phyloP scores from a whole-genome alignment of 495 filamentous ascomycete genomes.

The Aspergillus campestris region DNA sequence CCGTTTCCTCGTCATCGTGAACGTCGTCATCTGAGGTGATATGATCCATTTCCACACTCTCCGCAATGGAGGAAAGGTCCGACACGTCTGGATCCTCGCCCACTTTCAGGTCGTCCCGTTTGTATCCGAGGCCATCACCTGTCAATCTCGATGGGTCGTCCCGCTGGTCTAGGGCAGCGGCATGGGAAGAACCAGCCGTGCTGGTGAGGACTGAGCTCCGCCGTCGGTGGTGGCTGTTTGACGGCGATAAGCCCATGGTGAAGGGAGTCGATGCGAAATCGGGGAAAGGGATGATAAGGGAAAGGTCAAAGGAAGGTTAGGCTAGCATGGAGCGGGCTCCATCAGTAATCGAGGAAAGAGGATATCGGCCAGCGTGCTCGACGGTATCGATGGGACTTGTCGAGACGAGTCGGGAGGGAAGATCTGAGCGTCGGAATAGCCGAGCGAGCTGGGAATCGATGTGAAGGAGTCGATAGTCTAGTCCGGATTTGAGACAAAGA shows the following conservation, averaged over 20 bases:
- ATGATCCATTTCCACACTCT: constrained; percentile 50
- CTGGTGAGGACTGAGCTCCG: constrained; percentile 50
- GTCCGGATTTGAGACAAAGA: neutral
- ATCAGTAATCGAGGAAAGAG: constrained; percentile 8
- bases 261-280: neutral
- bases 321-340: constrained; percentile 12
- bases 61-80: constrained; percentile 40
- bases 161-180: constrained; percentile 36
- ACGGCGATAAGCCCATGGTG: constrained; percentile 25
- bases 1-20: constrained; percentile 87
- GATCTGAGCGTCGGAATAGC: too few relatives aligned
- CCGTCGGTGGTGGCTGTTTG: constrained; percentile 46
- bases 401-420: too few relatives aligned
- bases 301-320: neutral
- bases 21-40: constrained; percentile 59
- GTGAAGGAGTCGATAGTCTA: too few relatives aligned
- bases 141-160: constrained; percentile 27
- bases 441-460: too few relatives aligned
- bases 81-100: constrained; percentile 37
- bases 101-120: constrained; percentile 30
- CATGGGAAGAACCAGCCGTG: constrained; percentile 28
- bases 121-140: constrained; percentile 24
- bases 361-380: too few relatives aligned
- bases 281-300: neutral
- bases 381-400: too few relatives aligned